Evolutionary conservation across 352 stramenopile species (phyloP).

Genomic region (Phytophthora aleatoria): DNA sequence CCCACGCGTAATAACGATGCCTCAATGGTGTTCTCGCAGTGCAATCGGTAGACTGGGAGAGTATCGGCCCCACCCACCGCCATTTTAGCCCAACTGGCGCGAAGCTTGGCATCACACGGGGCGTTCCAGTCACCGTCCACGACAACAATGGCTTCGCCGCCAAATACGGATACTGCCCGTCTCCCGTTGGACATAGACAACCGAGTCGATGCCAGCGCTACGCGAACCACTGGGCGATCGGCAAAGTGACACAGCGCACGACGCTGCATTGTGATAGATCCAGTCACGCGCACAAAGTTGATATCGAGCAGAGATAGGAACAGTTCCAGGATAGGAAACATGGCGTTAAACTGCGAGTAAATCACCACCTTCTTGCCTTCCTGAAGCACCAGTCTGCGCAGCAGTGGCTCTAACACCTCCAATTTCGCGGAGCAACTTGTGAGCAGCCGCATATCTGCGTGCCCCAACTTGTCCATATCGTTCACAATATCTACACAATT

Average conservation of each 20-base stretch:
- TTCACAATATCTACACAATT: slow-evolving; percentile 83
- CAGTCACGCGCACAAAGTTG: slow-evolving; percentile 68
- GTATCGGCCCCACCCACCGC: slow-evolving; percentile 49
- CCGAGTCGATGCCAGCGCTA: slow-evolving; percentile 76
- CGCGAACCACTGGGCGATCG: slow-evolving; percentile 53
- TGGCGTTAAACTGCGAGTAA: slow-evolving; percentile 75
- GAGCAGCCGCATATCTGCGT: slow-evolving; percentile 70
- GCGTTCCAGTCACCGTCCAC: slow-evolving; percentile 86
- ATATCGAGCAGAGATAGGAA: slow-evolving; percentile 69
- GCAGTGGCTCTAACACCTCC: slow-evolving; percentile 50
- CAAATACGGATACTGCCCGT: slow-evolving; percentile 67
- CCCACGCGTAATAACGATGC: slow-evolving; percentile 73
- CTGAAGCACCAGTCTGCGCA: slow-evolving; percentile 57
- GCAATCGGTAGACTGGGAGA: slow-evolving; percentile 73
- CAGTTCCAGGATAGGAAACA: slow-evolving; percentile 80
- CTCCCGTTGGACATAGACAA: slow-evolving; percentile 45
- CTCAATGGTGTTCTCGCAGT: slow-evolving; percentile 84
- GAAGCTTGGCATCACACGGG: slow-evolving; percentile 81
- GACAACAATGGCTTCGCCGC: slow-evolving; percentile 77
- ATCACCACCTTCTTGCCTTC: slow-evolving; percentile 77
- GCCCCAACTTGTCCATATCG: slow-evolving; percentile 75
- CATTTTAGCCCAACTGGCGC: slow-evolving; percentile 77
- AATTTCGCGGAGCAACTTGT: slow-evolving; percentile 70
- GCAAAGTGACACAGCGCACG: slow-evolving; percentile 79
- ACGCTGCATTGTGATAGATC: slow-evolving; percentile 52